These are phyloP conservation scores for Apiotrichum brassicae DNA, from an alignment of 1,284 basidiomycete genomes.

Conservation along the genomic window DNA sequence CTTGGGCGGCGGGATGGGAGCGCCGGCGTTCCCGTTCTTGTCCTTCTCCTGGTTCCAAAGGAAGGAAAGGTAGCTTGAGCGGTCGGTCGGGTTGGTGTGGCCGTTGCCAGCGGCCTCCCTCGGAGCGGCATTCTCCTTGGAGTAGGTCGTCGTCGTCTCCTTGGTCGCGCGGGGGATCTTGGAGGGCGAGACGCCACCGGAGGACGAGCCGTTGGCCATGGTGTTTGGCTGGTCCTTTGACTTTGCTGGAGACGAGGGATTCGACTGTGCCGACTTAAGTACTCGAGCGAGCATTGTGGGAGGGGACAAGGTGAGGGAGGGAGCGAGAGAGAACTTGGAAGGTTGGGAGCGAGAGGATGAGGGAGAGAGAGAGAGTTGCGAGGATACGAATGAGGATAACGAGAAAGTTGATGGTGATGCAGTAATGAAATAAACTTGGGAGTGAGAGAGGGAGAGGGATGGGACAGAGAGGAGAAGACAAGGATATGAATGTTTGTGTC, in stretches of 20 bases:
- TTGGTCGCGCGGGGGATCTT: conserved; percentile 3
- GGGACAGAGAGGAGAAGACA: too few relatives aligned
- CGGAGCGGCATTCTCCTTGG: conserved; percentile 29
- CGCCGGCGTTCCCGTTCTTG: neutral
- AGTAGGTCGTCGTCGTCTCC: neutral
- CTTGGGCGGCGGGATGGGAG: conserved; percentile 22
- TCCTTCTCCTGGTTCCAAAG: conserved; percentile 30
- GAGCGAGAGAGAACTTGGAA: neutral
- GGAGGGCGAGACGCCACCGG: neutral
- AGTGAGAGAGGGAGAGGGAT: too few relatives aligned
- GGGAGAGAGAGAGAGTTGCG: neutral
- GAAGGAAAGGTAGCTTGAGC: conserved; percentile 43
- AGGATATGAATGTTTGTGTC: too few relatives aligned
- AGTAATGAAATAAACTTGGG: too few relatives aligned
- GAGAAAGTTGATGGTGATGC: too few relatives aligned
- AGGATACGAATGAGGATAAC: too few relatives aligned
- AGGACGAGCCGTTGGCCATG: neutral
- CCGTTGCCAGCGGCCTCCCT: neutral
- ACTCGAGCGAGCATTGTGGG: conserved; percentile 12
- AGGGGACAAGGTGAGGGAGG: neutral
- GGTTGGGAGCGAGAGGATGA: neutral
- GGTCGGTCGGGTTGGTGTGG: too few relatives aligned
- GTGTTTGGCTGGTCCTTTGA: conserved; percentile 22
- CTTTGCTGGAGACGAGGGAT: conserved; percentile 12
- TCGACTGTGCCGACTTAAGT: conserved; percentile 9